A percentile compares a stretch with the other conserved stretches of the same genome.
Evolutionary conservation across 148 eudicot species (phyloP).

Genomic region (Oxyria digyna): DNA sequence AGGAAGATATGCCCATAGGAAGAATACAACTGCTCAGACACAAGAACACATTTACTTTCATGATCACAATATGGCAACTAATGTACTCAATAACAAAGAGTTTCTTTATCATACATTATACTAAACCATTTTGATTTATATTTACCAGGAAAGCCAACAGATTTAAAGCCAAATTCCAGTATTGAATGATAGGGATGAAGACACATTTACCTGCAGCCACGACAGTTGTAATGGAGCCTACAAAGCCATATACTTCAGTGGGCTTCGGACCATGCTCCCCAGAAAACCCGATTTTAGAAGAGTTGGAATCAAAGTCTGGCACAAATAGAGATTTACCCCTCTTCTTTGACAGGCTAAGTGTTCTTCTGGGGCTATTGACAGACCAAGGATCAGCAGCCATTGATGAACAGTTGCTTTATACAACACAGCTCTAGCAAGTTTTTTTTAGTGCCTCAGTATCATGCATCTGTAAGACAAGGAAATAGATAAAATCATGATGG

Average conservation of each 20-base stretch:
- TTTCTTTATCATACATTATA: too few species aligned
- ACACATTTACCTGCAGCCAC: constrained; percentile 57
- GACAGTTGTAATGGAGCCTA: constrained; percentile 76
- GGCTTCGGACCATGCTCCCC: constrained; percentile 83
- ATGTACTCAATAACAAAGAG: not conserved
- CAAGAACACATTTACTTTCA: constrained; percentile 9
- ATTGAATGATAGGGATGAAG: not conserved
- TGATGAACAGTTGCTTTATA: not conserved
- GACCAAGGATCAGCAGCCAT: constrained; percentile 13
- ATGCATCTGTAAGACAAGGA: not conserved
- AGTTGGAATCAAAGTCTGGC: constrained; percentile 28
- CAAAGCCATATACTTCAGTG: constrained; percentile 88
- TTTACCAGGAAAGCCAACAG: not conserved
- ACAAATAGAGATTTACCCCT: constrained; percentile 31
- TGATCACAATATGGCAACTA: not conserved
- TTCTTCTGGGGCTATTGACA: constrained; percentile 82
- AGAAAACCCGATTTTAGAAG: constrained; percentile 54
- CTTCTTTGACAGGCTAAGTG: constrained; percentile 58
- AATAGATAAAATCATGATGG: not conserved
- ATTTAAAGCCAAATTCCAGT: not conserved
- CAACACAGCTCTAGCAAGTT: not conserved
- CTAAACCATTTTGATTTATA: not conserved
- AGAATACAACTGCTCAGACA: constrained; percentile 41
- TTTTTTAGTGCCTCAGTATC: not conserved
- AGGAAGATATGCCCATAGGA: constrained; percentile 85